phyloP scores from a whole-genome alignment of 2,329 filamentous ascomycete species.

The Fusarium nygamai region DNA sequence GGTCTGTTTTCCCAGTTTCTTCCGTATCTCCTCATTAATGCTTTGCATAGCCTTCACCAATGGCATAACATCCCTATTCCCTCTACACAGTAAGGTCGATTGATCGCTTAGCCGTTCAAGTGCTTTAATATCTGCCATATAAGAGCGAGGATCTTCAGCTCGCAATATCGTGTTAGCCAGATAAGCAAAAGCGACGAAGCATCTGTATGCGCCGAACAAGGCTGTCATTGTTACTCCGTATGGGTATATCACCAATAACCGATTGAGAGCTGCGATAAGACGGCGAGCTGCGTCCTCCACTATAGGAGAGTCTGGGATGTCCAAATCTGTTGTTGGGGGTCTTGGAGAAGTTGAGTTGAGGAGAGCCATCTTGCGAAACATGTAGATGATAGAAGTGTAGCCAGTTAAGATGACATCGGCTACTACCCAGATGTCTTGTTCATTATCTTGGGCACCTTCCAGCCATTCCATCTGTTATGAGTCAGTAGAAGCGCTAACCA shows the following conservation, averaged over 20 bases:
- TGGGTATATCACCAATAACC: conserved; percentile 34
- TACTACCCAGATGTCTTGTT: conserved; percentile 42
- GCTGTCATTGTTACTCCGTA: conserved; percentile 40
- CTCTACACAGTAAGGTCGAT: conserved; percentile 29
- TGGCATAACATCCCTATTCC: conserved; percentile 41
- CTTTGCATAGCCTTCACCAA: conserved; percentile 42
- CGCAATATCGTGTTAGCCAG: conserved; percentile 39
- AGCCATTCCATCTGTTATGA: conserved; percentile 39
- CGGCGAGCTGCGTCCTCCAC: conserved; percentile 41
- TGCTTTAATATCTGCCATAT: conserved; percentile 33
- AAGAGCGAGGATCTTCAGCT: conserved; percentile 17
- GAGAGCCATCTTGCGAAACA: conserved; percentile 46
- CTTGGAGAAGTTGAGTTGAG: conserved; percentile 42
- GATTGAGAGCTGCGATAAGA: conserved; percentile 33
- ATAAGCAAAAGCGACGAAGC: conserved; percentile 44
- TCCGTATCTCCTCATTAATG: conserved; percentile 40
- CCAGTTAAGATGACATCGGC: conserved; percentile 45
- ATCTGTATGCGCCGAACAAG: conserved; percentile 43
- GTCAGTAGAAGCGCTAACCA: not conserved
- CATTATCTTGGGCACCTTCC: conserved; percentile 22
- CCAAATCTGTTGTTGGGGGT: conserved; percentile 40
- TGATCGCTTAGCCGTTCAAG: conserved; percentile 31
- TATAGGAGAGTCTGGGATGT: conserved; percentile 44
- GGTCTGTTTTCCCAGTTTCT: not conserved
- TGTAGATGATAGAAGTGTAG: conserved; percentile 47